Percentiles rank a stretch among this genome's conserved stretches.
These are phyloP conservation scores for Hypomyces rosellus DNA, from an alignment of 2,329 filamentous ascomycete species.

Conservation along the genomic window DNA sequence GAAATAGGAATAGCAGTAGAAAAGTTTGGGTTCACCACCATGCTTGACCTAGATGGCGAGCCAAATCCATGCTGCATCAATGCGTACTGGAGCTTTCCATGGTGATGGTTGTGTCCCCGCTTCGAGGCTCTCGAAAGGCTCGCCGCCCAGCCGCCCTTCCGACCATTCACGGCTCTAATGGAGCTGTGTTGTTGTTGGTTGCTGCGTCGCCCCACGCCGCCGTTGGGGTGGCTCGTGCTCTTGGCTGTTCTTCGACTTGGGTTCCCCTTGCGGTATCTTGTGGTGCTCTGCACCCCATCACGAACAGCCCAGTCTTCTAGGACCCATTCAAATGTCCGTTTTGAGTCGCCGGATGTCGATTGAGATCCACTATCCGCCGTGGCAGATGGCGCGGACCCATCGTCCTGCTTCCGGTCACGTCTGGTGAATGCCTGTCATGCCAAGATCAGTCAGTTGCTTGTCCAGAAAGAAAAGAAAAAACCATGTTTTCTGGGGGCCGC, in stretches of 20 bases:
- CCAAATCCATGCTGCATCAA: conserved; percentile 8
- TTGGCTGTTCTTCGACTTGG: conserved; percentile 20
- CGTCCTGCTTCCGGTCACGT: conserved; percentile 20
- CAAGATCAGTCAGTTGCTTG: no score
- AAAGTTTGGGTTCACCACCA: conserved; percentile 17
- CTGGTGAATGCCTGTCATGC: conserved; percentile 36
- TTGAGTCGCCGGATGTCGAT: conserved; percentile 31
- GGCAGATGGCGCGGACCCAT: conserved; percentile 12
- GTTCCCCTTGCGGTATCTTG: conserved; percentile 59
- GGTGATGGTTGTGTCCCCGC: conserved; percentile 18
- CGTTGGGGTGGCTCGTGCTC: conserved; percentile 9
- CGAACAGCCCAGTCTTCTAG: conserved; percentile 63
- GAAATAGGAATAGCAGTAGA: conserved; percentile 17
- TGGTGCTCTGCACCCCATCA: conserved; percentile 78
- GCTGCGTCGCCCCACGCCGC: conserved; percentile 7
- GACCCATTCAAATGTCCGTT: conserved; percentile 71
- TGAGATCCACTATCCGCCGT: conserved; percentile 7
- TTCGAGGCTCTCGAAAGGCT: conserved; percentile 18
- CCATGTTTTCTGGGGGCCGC: no score
- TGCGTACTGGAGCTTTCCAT: conserved; percentile 5
- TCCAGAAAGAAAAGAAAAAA: neutral
- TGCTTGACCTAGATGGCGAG: conserved; percentile 15
- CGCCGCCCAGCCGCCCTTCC: conserved; percentile 28
- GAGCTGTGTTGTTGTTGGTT: conserved; percentile 22
- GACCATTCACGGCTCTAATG: conserved; percentile 25